These are phyloP conservation scores for Ophiostoma novo-ulmi DNA, from an alignment of 2,329 filamentous ascomycete species.

Conservation along the genomic window DNA sequence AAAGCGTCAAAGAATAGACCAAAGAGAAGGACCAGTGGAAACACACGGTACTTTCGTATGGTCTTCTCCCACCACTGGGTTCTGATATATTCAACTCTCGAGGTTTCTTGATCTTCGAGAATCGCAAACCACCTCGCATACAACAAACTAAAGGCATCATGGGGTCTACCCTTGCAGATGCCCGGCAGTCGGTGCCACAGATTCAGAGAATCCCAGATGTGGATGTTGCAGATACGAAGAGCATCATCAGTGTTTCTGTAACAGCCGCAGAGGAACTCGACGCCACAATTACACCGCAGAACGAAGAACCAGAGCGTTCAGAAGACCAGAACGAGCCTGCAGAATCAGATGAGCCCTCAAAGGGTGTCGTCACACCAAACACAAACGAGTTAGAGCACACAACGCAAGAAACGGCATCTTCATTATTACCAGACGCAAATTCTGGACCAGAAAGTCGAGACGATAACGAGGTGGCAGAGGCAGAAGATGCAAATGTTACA, in stretches of 20 bases:
- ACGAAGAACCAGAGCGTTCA: not conserved
- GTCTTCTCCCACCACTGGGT: not conserved
- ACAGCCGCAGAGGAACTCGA: not conserved
- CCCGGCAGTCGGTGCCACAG: constrained; percentile 1
- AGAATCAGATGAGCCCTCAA: not conserved
- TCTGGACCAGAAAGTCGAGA: not conserved
- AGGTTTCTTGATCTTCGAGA: not conserved
- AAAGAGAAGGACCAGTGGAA: not conserved
- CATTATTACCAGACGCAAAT: not conserved
- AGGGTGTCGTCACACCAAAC: not conserved
- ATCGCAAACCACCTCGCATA: not conserved
- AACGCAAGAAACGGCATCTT: not conserved
- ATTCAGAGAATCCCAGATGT: not conserved
- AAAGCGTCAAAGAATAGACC: not conserved
- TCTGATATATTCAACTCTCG: not conserved
- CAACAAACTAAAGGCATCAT: not conserved
- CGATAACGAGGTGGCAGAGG: not conserved
- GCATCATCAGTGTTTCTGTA: not conserved
- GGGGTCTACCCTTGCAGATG: not conserved
- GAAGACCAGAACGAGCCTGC: not conserved
- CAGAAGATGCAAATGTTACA: constrained; percentile 4
- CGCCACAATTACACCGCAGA: constrained; percentile 1
- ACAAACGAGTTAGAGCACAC: not conserved
- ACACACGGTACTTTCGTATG: not conserved
- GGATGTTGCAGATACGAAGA: not conserved